Base-by-base conservation (phyloP, 2,329 filamentous ascomycete species). In the Daldinia eschscholtzii region DNA sequence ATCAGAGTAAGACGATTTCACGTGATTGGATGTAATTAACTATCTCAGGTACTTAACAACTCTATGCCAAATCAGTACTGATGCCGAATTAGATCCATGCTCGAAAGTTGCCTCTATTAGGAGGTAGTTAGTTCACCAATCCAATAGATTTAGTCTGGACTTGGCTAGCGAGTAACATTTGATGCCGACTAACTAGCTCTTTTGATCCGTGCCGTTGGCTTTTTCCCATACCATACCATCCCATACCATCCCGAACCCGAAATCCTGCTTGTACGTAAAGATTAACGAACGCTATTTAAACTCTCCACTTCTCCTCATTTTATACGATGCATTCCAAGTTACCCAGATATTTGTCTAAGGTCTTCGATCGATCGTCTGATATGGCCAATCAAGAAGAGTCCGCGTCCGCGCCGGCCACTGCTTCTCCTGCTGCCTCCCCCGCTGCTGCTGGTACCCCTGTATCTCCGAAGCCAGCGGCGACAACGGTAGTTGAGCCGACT, bases 281-380 rank as follows among this genome's bases (percentile, higher is more conserved):
- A 9, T 39, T 7, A 60, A 48, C 37, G 26, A 55, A 55, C 64
- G 37, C 52, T 55, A 61, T 68, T 46, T 46, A 13, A 67, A 37
- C 65, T 62, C 60, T 62, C 65, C 68, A 65, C 67, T 67, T 65
- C 66, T 65, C 67, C 61, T 67, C 70, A 61, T 30, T 37, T 33
- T 35, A 35, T 6, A 20, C 15, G 39, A 57, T 57, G 39, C 39
- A 57, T 57, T 42, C 20, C 35, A 57, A 4, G 20, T 41, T 42
- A 20, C 35, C 56, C 20, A 23, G 18, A 57, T 33, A 55, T 33
- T 52, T 48, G 30, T 42, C 57, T 18, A 13, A 62, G 42, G 2
- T 57, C 52, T 35, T 52, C 30, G 15, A 26, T 28, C 18, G 62
- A 42, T 46, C 28, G 26, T 52, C 42, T 62, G 52, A 56, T 26